Conservation (phyloP, 306 rosid species). For the Psophocarpus tetragonolobus region DNA sequence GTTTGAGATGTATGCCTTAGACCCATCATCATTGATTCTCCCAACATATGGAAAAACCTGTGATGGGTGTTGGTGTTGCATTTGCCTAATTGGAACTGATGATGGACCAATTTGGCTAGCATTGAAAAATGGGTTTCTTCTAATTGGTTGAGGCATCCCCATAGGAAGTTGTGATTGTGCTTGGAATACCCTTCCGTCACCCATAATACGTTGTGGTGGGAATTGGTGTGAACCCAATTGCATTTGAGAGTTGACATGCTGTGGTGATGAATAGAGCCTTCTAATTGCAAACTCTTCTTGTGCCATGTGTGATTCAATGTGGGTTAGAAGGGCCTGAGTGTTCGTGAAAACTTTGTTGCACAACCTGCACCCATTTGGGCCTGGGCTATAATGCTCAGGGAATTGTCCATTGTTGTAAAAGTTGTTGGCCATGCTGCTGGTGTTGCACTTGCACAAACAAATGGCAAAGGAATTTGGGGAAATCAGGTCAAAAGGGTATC, state of each 20-base stretch:
- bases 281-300: constrained; percentile 39
- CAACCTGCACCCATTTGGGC: constrained; percentile 46
- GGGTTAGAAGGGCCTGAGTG: constrained; percentile 54
- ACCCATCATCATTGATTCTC: constrained; percentile 26
- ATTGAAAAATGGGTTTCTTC: background rate
- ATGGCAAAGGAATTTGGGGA: background rate
- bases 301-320: constrained; percentile 56
- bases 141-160: background rate
- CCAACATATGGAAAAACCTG: background rate
- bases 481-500: background rate
- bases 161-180: background rate
- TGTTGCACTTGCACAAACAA: background rate
- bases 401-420: background rate
- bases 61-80: constrained; percentile 15
- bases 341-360: constrained; percentile 46
- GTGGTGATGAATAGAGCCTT: constrained; percentile 25
- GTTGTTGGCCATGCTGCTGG: constrained; percentile 28
- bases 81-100: background rate
- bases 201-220: background rate
- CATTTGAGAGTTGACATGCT: background rate
- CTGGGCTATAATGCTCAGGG: background rate
- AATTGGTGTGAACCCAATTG: background rate
- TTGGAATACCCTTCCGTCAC: background rate
- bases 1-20: constrained; percentile 46
- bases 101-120: background rate